Conservation (phyloP, 306 rosid species). For the Prunus kanzakura region DNA sequence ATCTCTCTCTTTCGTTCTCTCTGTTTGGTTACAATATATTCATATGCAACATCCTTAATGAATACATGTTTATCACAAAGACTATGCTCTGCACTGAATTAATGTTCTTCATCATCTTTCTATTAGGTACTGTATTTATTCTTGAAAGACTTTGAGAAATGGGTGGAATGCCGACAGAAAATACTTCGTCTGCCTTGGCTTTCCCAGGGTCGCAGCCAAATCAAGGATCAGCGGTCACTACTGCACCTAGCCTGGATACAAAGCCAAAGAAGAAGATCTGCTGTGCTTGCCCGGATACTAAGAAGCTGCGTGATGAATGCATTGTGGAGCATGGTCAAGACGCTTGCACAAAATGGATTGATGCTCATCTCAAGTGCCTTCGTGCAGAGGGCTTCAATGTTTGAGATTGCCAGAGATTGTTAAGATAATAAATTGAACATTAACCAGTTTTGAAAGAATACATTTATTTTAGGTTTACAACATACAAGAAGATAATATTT, state of each 20-base stretch:
- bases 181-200: conserved; percentile 34
- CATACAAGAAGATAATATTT: conserved; percentile 15
- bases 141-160: conserved; percentile 21
- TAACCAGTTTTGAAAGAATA: conserved; percentile 18
- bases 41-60: neutral
- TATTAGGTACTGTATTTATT: neutral
- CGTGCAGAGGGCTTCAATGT: conserved; percentile 86
- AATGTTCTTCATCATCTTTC: neutral
- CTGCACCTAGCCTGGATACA: conserved; percentile 28
- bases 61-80: neutral
- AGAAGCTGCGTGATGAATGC: conserved; percentile 81
- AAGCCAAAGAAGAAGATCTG: conserved; percentile 86
- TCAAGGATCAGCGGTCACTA: conserved; percentile 14
- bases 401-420: conserved; percentile 31
- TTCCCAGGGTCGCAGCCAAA: conserved; percentile 29
- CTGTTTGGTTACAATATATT: neutral
- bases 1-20: neutral
- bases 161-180: conserved; percentile 48
- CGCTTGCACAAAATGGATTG: conserved; percentile 80
- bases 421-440: conserved; percentile 3
- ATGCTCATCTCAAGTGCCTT: conserved; percentile 79
- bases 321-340: conserved; percentile 86
- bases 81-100: neutral
- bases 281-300: conserved; percentile 84
- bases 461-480: conserved; percentile 13